Evolutionary conservation across 2,329 filamentous ascomycete species (phyloP).

Genomic region (Ceratocystis alfenasii): DNA sequence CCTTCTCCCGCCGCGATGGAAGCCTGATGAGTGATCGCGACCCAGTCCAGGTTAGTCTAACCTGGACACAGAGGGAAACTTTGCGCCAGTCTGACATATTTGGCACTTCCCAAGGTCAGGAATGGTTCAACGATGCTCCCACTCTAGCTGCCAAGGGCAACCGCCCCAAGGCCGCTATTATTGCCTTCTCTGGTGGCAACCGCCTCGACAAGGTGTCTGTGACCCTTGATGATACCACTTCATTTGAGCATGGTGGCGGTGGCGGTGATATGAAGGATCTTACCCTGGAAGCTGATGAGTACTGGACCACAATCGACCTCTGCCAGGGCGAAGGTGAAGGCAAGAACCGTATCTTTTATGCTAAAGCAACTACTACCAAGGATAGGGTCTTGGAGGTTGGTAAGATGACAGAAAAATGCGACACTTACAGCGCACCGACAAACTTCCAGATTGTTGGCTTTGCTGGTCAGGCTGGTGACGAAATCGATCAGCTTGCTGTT

Average conservation of each 20-base stretch:
- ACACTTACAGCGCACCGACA: slow-evolving; percentile 34
- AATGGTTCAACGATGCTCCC: slow-evolving; percentile 45
- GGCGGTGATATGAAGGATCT: slow-evolving; percentile 37
- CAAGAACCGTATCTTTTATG: slow-evolving; percentile 44
- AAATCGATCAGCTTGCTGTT: slow-evolving; percentile 44
- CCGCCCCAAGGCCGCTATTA: slow-evolving; percentile 30
- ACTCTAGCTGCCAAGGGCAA: slow-evolving; percentile 28
- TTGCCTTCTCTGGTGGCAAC: slow-evolving; percentile 37
- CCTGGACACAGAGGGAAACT: slow-evolving; percentile 31
- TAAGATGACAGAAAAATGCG: slow-evolving; percentile 37
- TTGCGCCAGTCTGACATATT: slow-evolving; percentile 36
- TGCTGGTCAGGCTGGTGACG: slow-evolving; percentile 40
- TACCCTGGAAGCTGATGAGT: slow-evolving; percentile 36
- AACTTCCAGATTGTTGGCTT: slow-evolving; percentile 45
- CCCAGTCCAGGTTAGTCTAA: slow-evolving; percentile 44
- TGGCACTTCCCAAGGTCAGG: slow-evolving; percentile 37
- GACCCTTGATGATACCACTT: slow-evolving; percentile 37
- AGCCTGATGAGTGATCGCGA: slow-evolving; percentile 52
- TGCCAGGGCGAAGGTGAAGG: slow-evolving; percentile 39
- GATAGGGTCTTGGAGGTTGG: slow-evolving; percentile 38
- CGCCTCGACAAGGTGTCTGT: slow-evolving; percentile 42
- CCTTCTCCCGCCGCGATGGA: slow-evolving; percentile 47
- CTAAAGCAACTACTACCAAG: slow-evolving; percentile 39
- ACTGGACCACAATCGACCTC: slow-evolving; percentile 37
- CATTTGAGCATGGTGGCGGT: slow-evolving; percentile 41